Conservation (phyloP, 306 rosid genomes). For the Lupinus albus region DNA sequence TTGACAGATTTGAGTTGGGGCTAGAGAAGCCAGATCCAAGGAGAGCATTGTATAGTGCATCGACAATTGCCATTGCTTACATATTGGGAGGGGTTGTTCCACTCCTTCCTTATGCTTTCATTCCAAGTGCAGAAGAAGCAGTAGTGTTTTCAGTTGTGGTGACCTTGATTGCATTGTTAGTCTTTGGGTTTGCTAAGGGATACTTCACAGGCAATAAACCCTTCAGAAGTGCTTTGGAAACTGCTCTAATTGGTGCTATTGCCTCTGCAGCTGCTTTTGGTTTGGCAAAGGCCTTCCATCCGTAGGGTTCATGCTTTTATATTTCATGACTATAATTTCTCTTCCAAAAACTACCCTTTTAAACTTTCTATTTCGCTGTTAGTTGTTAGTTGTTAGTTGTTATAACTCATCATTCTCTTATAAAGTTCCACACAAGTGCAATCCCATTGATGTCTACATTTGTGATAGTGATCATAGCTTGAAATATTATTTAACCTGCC, state of each 20-base stretch:
- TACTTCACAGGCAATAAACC: conserved; percentile 77
- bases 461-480: not conserved
- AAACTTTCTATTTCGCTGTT: too few relatives aligned
- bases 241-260: conserved; percentile 77
- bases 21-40: conserved; percentile 92
- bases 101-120: conserved; percentile 71
- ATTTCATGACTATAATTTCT: too few relatives aligned
- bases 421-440: conserved; percentile 8
- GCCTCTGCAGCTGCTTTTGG: conserved; percentile 87
- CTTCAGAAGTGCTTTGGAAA: conserved; percentile 73
- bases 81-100: conserved; percentile 81
- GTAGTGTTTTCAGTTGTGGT: conserved; percentile 58
- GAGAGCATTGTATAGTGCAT: conserved; percentile 85
- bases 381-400: too few relatives aligned
- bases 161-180: conserved; percentile 66
- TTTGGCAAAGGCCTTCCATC: conserved; percentile 74
- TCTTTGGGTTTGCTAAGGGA: conserved; percentile 89
- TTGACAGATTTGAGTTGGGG: conserved; percentile 85
- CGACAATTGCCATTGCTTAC: conserved; percentile 83
- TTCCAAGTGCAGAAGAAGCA: conserved; percentile 67
- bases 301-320: conserved; percentile 25
- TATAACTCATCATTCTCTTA: conserved; percentile 14
- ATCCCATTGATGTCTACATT: not conserved
- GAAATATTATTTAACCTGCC: not conserved
- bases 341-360: too few relatives aligned